Conservation (phyloP, 257 asterid species). For the Ophiorrhiza pumila region DNA sequence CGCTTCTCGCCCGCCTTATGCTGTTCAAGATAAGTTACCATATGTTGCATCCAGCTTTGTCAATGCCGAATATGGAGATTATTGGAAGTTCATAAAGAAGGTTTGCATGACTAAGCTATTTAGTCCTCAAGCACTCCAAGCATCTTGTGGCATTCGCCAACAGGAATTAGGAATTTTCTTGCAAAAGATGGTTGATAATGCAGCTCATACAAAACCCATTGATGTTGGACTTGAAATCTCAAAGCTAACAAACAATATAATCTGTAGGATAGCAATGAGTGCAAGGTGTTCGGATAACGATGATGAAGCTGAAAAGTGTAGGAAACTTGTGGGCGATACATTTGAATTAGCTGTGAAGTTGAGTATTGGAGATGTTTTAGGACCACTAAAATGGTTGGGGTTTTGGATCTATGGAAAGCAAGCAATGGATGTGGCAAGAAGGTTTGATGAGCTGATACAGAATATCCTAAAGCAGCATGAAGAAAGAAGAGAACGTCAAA, state of each 20-base stretch:
- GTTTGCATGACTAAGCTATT: neutral
- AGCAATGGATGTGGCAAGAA: neutral
- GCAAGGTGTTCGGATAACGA: neutral
- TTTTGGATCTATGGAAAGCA: neutral
- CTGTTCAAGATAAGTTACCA: too few relatives aligned
- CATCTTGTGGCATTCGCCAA: neutral
- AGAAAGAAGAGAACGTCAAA: neutral
- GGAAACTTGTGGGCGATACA: neutral
- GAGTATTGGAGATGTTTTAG: neutral
- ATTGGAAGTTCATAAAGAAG: too few relatives aligned
- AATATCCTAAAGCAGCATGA: neutral
- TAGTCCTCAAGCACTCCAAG: neutral
- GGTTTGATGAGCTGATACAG: neutral
- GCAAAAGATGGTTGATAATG: neutral
- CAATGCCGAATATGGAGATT: too few relatives aligned
- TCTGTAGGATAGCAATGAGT: neutral
- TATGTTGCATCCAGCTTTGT: too few relatives aligned
- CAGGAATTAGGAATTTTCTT: neutral
- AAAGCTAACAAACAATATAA: neutral
- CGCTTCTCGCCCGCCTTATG: too few relatives aligned
- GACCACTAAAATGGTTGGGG: neutral
- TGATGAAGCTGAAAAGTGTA: neutral
- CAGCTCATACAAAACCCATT: neutral
- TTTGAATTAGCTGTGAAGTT: neutral
- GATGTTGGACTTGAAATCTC: neutral